Conservation (phyloP, 352 stramenopile species). For the Phytophthora quininea region DNA sequence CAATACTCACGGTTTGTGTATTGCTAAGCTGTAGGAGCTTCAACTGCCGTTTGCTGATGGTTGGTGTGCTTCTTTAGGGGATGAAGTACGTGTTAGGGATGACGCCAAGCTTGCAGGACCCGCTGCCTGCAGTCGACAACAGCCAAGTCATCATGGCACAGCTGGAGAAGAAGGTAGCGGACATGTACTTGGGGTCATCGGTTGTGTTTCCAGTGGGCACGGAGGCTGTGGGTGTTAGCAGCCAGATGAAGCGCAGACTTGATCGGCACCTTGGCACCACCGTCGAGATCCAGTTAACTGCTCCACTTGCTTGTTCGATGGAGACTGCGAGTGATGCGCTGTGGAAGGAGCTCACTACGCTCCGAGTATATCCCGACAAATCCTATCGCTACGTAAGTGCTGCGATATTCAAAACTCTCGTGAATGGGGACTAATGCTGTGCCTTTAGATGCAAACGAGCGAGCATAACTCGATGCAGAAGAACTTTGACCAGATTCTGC, state of each 20-base stretch:
- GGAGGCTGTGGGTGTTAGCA: constrained; percentile 7
- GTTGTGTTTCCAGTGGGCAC: constrained; percentile 1
- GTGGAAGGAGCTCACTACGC: constrained; percentile 31
- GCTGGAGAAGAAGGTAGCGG: constrained; percentile 20
- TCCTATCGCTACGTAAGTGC: constrained; percentile 39
- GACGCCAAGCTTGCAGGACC: not conserved
- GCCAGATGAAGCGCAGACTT: constrained; percentile 15
- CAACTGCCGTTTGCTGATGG: constrained; percentile 4
- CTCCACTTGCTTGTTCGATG: constrained; percentile 22
- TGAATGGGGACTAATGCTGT: no score
- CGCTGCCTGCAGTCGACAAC: constrained; percentile 21
- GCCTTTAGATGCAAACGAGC: constrained; percentile 21
- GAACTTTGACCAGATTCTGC: constrained; percentile 32
- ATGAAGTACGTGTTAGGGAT: constrained; percentile 23
- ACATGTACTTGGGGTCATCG: constrained; percentile 25
- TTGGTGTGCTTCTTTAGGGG: constrained; percentile 14
- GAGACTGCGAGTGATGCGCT: constrained; percentile 16
- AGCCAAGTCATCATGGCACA: constrained; percentile 29
- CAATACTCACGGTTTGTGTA: constrained; percentile 20
- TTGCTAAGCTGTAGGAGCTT: not conserved
- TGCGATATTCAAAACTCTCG: no score
- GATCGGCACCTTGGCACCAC: constrained; percentile 6
- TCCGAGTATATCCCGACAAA: constrained; percentile 29
- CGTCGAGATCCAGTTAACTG: constrained; percentile 27
- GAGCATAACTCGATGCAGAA: constrained; percentile 31